phyloP scores from a whole-genome alignment of 495 filamentous ascomycete genomes.

The Neurospora tetraspora region DNA sequence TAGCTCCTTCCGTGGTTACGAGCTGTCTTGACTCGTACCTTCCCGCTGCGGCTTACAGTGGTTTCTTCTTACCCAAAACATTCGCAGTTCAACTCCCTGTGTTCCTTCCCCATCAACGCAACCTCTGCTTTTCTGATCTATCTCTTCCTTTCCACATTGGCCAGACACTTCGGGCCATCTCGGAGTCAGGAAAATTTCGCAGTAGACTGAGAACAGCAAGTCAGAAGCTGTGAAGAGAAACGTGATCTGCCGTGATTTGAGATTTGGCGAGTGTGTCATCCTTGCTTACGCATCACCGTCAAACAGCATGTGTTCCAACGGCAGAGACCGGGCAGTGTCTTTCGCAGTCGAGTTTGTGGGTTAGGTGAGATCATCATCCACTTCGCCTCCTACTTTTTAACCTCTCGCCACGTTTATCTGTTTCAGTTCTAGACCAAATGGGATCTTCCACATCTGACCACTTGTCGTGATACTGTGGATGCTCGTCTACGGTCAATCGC shows the following conservation, averaged over 20 bases:
- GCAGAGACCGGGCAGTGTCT: background rate
- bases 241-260: background rate
- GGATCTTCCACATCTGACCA: background rate
- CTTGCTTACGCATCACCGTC: background rate
- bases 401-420: background rate
- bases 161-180: background rate
- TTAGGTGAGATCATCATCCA: background rate
- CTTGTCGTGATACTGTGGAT: background rate
- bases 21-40: background rate
- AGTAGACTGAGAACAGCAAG: background rate
- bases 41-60: background rate
- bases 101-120: background rate
- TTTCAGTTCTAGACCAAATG: background rate
- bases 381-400: background rate
- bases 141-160: background rate
- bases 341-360: background rate
- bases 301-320: background rate
- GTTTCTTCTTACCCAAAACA: too few species aligned
- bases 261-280: background rate
- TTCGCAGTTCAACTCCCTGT: background rate
- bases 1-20: background rate
- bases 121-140: background rate
- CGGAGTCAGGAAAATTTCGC: background rate
- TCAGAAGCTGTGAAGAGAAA: background rate
- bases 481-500: background rate